Base-by-base conservation (phyloP, 1,139 yeast species). In the Yamadazyma atmosphaerica region DNA sequence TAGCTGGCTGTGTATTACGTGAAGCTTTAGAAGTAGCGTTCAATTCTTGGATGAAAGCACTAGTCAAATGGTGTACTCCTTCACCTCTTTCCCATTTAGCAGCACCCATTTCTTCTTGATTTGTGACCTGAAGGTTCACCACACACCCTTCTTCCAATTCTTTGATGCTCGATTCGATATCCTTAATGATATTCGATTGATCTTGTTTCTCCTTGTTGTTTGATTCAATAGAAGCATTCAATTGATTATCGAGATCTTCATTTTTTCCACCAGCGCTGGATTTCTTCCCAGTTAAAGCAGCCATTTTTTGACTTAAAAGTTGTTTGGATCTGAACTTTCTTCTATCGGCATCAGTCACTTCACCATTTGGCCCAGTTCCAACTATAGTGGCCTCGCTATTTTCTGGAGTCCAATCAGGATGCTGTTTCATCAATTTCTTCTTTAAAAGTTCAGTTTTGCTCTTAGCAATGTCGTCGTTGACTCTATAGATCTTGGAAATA, bases 311-410 rank as follows among this genome's bases (percentile, higher is more conserved):
- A 47, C 82, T 83, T 48, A 90, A 69, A 41, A 81, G 63, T 35
- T 92, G 92, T 54, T 86, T 83, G 32, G 87, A 81, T 50, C 78
- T 83, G 35, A 89, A 92, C 53, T 85, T 85, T 42, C 85, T 75
- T 43, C 86, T 75, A 55, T 90, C 97, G 12, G 79, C 65, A 26
- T 87, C 96, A 3, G 96, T 87, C 8, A 88, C 75, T 46, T 81
- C 79, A 12, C 96, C 97, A 52, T 83, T 79, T 26, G 89, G 83
- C 1, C 96, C 97, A 11, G 94, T 79, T 2, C 96, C 97, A 17
- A 73, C 70, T 36, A 88, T 74, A 16, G 55, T 60, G 2, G 78
- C 69, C 27, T 81, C 75, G 13, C 79, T 77, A n/a, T 72, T 61
- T 23, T 59, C 61, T 1, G 75, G 73, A 32, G 53, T 55, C 77